Evolutionary conservation across 768 basidiomycete genomes (phyloP), one percentile per base, ranked within the genome.

Genomic region (Xerocomellus intermedius): DNA sequence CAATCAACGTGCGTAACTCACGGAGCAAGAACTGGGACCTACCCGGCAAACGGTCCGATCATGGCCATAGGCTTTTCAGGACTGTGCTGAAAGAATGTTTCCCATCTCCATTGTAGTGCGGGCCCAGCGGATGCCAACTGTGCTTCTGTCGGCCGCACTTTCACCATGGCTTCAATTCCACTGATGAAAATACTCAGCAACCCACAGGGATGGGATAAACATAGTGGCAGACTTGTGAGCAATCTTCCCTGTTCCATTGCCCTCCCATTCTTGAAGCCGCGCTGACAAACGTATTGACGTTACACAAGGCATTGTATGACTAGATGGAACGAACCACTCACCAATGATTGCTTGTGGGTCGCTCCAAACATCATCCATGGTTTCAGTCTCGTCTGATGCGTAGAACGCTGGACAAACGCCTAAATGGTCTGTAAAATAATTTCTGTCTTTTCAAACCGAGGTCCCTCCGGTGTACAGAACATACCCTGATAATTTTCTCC

Each of bases 401-500:
- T 73, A 57, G 56, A 76, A 84, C 0, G 61, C 54, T 8, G 50
- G 33, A 22, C 67, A 58, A 9, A 54, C 16, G 22, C 62, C 60
- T 9, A 64, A 61, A 50, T 73, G 71, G 73, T 77, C 55, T 74
- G 37, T 3, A 35, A 22, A 28, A 26, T 8, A 28, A 14, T 0
- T 10, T 12, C 2, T 26, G 9, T 30, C 21, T 17, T 8, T 16
- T 8, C 32, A 16, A 35, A 14, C 26, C 4, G 8, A 36, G 30
- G 2, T 5, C 3, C 8, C 3, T 2, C 4, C 3, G 3, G 3
- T 3, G 1, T 4, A 22, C 0, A 0, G 22, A n/a, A 60, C 69
- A 37, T 47, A 80, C 82, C 83, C 59, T 78, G 76, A 50, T 80
- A 83, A 58, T 89, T 81, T 64, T 87, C 85, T 12, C 91, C 90